Base-by-base conservation (phyloP, 2,329 filamentous ascomycete species). In the Beauveria rudraprayagi region DNA sequence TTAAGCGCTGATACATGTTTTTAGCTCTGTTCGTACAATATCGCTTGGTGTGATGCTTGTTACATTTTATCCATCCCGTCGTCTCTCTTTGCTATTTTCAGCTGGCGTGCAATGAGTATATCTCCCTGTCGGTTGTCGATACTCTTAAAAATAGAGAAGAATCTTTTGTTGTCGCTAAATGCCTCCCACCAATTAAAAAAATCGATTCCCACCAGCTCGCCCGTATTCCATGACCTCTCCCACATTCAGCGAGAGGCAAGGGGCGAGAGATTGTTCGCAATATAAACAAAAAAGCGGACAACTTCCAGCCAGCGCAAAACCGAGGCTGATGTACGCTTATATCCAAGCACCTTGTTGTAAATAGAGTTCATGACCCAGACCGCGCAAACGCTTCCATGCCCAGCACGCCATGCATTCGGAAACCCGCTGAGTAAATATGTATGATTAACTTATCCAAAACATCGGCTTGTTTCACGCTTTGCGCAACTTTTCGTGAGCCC, bases 401-500 rank as follows among this genome's bases (percentile, higher is more conserved):
- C 34, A 60, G 37, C 43, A 41, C 19, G 46, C 28, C 41, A 30
- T 24, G 30, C 58, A 53, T 48, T 60, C 57, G 28, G 50, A 48
- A 28, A 28, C 58, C 50, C 46, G 58, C 50, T 41, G 57, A 53
- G 28, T 48, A 51, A 26, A 40, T 47, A 41, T 47, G 22, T 43
- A 54, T 30, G 24, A 53, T 46, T 19, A 47, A 40, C 40, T 22
- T 55, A 43, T 46, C 40, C 40, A 43, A 60, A 34, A 54, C 5
- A 47, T 26, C 28, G 26, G 19, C 16, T 40, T 4, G 22, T 43
- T 48, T 44, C 46, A 61, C n/a, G 37, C 86, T 73, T 90, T 90
- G 65, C 86, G 83, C 63, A 86, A 86, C 76, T 90, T 91, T 76
- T 97, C 93, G 70, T 93, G 88, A 28, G 89, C 89, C 72, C 92